phyloP scores from a whole-genome alignment of 208 protist species.

The Acanthamoeba quina region DNA sequence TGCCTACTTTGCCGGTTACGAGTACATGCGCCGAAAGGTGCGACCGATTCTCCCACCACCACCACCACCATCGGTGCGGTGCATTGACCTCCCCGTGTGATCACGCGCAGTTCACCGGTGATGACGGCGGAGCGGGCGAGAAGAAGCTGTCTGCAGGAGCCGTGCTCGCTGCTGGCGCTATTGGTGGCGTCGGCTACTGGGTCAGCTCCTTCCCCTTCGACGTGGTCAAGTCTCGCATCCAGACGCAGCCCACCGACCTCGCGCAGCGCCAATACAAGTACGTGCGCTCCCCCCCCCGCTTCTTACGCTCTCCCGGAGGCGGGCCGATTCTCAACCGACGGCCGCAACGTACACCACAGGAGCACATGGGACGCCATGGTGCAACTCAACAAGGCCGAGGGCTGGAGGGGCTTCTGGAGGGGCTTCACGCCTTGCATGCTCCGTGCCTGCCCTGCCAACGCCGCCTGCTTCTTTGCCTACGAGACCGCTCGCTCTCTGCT shows the following conservation, averaged over 20 bases:
- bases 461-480: slow-evolving; percentile 88
- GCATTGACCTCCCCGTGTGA: neutral
- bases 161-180: slow-evolving; percentile 82
- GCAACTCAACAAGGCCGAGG: slow-evolving; percentile 60
- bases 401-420: slow-evolving; percentile 71
- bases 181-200: slow-evolving; percentile 87
- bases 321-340: neutral
- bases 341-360: neutral
- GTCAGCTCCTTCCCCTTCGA: slow-evolving; percentile 75
- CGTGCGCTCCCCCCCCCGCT: neutral
- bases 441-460: slow-evolving; percentile 89
- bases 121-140: neutral
- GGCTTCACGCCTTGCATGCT: slow-evolving; percentile 86
- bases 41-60: neutral
- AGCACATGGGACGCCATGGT: slow-evolving; percentile 38
- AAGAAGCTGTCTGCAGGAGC: slow-evolving; percentile 34
- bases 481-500: slow-evolving; percentile 79
- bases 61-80: too few relatives aligned
- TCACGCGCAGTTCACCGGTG: slow-evolving; percentile 64
- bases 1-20: slow-evolving; percentile 83
- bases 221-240: slow-evolving; percentile 73
- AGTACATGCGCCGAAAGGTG: slow-evolving; percentile 76
- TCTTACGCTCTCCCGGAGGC: too few relatives aligned
- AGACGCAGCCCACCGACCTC: slow-evolving; percentile 81
- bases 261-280: slow-evolving; percentile 61